These are phyloP conservation scores for Cryoendolithus antarcticus DNA, from an alignment of 2,329 filamentous ascomycete species.

Conservation along the genomic window DNA sequence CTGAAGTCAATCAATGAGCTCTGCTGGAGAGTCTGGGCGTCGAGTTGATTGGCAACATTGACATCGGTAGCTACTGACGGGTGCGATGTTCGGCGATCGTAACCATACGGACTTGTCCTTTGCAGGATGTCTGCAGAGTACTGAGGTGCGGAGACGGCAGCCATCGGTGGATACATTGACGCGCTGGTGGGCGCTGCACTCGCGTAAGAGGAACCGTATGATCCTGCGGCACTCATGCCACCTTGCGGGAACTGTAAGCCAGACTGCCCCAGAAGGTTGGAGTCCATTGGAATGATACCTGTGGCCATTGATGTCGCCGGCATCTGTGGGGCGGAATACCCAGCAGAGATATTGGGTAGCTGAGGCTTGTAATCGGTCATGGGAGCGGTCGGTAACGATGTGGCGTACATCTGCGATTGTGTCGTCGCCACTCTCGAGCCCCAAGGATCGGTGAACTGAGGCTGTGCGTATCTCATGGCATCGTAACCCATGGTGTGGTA, in stretches of 20 bases:
- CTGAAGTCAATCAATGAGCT: conserved; percentile 53
- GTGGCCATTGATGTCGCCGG: conserved; percentile 59
- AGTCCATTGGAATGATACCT: conserved; percentile 52
- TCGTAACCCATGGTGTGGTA: conserved; percentile 73
- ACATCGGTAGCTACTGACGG: conserved; percentile 57
- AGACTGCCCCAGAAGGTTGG: conserved; percentile 45
- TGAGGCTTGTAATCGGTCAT: conserved; percentile 35
- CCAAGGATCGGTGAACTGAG: conserved; percentile 90
- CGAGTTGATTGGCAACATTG: conserved; percentile 36
- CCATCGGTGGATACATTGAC: conserved; percentile 51
- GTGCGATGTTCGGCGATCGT: conserved; percentile 64
- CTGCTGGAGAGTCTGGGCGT: conserved; percentile 39
- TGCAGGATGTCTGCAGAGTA: conserved; percentile 59
- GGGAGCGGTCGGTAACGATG: conserved; percentile 49
- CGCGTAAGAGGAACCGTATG: conserved; percentile 58
- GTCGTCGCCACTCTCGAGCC: conserved; percentile 44
- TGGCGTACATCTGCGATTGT: conserved; percentile 52
- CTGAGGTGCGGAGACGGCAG: conserved; percentile 59
- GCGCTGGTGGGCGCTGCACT: conserved; percentile 59
- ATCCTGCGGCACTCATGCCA: conserved; percentile 56
- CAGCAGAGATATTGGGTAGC: conserved; percentile 18
- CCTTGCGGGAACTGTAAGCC: conserved; percentile 63
- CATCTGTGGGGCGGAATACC: conserved; percentile 60
- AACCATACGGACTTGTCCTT: conserved; percentile 41
- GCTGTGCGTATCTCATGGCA: conserved; percentile 57